These are phyloP conservation scores for Tolypocladium inflatum DNA, from an alignment of 2,329 filamentous ascomycete species.

Conservation along the genomic window DNA sequence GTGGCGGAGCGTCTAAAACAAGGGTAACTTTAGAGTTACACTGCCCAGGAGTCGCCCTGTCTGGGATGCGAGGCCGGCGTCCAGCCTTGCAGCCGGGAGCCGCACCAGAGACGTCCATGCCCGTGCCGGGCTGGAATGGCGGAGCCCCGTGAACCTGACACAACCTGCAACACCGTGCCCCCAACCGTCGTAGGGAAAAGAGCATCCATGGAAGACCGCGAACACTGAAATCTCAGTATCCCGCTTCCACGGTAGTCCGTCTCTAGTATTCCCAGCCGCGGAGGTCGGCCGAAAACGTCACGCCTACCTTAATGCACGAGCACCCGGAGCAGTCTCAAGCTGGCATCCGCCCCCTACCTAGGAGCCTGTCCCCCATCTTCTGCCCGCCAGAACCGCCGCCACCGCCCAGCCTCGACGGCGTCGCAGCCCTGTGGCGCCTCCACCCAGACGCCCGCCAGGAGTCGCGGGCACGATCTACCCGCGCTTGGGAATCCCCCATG, in stretches of 20 bases:
- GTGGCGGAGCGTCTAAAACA: not conserved
- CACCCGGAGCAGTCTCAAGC: not conserved
- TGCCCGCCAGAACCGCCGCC: not conserved
- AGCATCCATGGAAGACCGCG: not conserved
- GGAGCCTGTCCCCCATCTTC: not conserved
- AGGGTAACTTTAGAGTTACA: not conserved
- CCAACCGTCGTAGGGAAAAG: not conserved
- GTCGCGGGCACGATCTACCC: not conserved
- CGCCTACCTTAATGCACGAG: not conserved
- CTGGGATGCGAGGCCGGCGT: not conserved
- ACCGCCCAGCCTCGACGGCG: not conserved
- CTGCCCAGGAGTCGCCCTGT: not conserved
- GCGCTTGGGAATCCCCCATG: not conserved
- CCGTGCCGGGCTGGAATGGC: not conserved
- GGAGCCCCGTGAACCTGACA: not conserved
- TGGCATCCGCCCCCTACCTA: not conserved
- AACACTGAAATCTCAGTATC: not conserved
- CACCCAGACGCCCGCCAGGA: not conserved
- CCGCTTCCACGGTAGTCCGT: not conserved
- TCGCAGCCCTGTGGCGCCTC: not conserved
- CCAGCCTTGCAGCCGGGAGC: not conserved
- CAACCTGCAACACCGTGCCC: not conserved
- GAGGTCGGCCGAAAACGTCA: not conserved
- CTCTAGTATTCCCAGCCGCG: not conserved
- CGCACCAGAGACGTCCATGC: not conserved